Conservation (phyloP, 176 grass and related monocot species). For the Ampelocalamus luodianensis region DNA sequence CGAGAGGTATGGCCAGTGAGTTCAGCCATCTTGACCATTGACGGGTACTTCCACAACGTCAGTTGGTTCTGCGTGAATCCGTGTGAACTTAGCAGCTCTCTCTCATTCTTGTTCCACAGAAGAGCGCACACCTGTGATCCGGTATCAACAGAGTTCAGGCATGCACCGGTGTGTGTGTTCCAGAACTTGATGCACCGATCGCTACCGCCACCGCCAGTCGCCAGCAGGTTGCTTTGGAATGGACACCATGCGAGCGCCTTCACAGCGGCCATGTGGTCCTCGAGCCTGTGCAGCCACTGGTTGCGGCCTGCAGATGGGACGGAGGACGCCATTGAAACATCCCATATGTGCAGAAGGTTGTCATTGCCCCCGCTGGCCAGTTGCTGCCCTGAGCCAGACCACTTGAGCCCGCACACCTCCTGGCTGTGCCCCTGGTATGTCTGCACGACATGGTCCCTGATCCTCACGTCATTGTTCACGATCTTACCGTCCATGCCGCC, state of each 20-base stretch:
- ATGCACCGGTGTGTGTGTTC: constrained; percentile 62
- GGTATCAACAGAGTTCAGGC: constrained; percentile 62
- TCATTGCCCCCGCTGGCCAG: constrained; percentile 72
- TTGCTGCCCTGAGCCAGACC: constrained; percentile 66
- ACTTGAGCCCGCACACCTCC: constrained; percentile 74
- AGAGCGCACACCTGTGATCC: constrained; percentile 59
- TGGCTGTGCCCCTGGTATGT: constrained; percentile 66
- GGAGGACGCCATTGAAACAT: constrained; percentile 60
- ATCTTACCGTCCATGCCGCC: constrained; percentile 70
- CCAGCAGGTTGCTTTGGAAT: constrained; percentile 75
- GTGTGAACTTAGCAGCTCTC: constrained; percentile 57
- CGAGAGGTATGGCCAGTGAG: constrained; percentile 67
- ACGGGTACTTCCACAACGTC: constrained; percentile 65
- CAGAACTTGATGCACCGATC: constrained; percentile 78
- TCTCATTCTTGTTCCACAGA: constrained; percentile 67
- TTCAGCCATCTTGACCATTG: constrained; percentile 67
- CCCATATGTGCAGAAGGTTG: constrained; percentile 72
- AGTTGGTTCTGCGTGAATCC: constrained; percentile 62
- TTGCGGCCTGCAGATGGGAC: constrained; percentile 50
- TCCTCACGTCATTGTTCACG: constrained; percentile 70
- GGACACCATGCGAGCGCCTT: constrained; percentile 79
- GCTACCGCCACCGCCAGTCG: constrained; percentile 53
- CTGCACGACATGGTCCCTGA: constrained; percentile 62
- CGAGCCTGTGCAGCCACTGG: constrained; percentile 70
- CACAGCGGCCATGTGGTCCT: constrained; percentile 67